Evolutionary conservation across 352 stramenopile species (phyloP), one percentile per base, ranked within the genome.

Genomic region (Phytopythium delawarense): DNA sequence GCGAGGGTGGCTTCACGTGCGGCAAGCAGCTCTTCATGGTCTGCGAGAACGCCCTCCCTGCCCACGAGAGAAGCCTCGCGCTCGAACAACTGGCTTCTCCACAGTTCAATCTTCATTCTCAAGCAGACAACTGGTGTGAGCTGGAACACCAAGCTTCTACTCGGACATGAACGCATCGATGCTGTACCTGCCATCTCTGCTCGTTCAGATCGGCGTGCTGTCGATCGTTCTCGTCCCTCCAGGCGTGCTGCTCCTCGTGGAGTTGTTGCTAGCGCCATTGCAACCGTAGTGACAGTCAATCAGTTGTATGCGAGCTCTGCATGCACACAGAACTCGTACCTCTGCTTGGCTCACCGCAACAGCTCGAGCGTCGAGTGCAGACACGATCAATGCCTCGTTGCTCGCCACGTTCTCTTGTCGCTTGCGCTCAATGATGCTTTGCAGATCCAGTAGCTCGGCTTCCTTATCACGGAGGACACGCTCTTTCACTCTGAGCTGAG

Each of bases 381-480:
- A 4, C 23, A 12, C 46, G 0, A 12, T 7, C 12, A 11, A 8
- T 32, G 59, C 52, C 45, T 28, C 25, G 37, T 23, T 25, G 23
- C 35, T 15, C 23, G 30, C 23, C 20, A 30, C n/a, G 6, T 32
- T 16, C 32, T 59, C 32, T 3, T 11, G 0, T 4, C 63, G 39
- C 16, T 53, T 63, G 12, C 46, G 39, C 18, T 76, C 49, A 15
- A 78, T 59, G 2, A 65, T 42, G 1, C 8, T 23, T n/a, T 74
- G 57, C 23, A 80, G 55, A 11, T 48, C 61, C 2, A 50, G n/a
- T 20, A 86, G 52, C 25, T 78, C 76, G 1, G 57, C 56, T 34
- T 67, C 72, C 49, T 83, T 78, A n/a, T 83, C 74, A 1, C 67
- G 64, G 16, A 83, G 64, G 13, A 78, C 64, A n/a, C 76, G 76